Conservation (phyloP, 192 early-diverging fungal genomes). For the Gaertneriomyces semiglobifer region DNA sequence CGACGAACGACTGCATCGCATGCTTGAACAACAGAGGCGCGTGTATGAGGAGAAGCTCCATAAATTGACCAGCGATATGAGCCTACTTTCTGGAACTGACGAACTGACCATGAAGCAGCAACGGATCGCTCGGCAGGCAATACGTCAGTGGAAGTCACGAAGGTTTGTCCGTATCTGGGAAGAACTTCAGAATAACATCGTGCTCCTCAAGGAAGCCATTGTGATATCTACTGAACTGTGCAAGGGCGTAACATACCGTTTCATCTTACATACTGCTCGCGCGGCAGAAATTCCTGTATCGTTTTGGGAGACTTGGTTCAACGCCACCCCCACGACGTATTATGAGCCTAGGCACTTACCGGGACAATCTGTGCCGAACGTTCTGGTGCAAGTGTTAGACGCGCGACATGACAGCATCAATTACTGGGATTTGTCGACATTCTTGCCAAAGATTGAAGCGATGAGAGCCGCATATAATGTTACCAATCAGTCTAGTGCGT, state of each 20-base stretch:
- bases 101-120: constrained; percentile 1
- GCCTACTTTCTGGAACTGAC: constrained; percentile 22
- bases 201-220: constrained; percentile 84
- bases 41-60: constrained; percentile 54
- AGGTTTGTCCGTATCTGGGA: constrained; percentile 33
- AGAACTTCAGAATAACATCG: constrained; percentile 19
- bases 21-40: constrained; percentile 51
- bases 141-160: constrained; percentile 29
- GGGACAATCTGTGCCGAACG: constrained; percentile 17
- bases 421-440: constrained; percentile 63
- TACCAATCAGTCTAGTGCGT: constrained; percentile 5
- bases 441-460: constrained; percentile 55
- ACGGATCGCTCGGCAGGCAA: constrained; percentile 8
- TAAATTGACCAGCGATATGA: constrained; percentile 20
- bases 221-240: constrained; percentile 80
- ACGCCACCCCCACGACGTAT: neutral
- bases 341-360: too few relatives aligned
- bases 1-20: constrained; percentile 49
- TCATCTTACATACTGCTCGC: constrained; percentile 48
- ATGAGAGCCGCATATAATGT: constrained; percentile 53
- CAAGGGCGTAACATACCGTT: constrained; percentile 79
- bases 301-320: constrained; percentile 40
- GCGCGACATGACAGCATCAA: constrained; percentile 47
- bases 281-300: constrained; percentile 12
- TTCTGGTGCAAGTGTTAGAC: constrained; percentile 51